phyloP scores from a whole-genome alignment of 129 eudicot genomes.

The Centella asiatica region DNA sequence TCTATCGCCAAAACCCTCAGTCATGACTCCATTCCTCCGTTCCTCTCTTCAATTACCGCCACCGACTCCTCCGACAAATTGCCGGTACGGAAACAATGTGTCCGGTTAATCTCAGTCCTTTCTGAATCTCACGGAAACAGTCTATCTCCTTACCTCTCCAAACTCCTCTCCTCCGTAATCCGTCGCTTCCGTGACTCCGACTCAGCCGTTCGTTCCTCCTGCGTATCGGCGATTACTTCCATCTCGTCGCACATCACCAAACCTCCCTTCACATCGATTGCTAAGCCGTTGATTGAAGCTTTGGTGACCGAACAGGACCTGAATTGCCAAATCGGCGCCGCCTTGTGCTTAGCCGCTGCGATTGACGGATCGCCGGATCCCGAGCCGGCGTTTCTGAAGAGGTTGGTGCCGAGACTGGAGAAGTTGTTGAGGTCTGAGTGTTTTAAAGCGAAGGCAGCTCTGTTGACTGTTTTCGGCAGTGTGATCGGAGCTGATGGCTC shows the following conservation, averaged over 20 bases:
- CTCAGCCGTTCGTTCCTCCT: slow-evolving; percentile 63
- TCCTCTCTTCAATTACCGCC: slow-evolving; percentile 58
- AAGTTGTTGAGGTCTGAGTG: slow-evolving; percentile 50
- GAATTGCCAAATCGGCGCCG: slow-evolving; percentile 64
- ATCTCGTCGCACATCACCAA: slow-evolving; percentile 42
- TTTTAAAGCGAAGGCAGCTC: slow-evolving; percentile 72
- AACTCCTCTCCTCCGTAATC: slow-evolving; percentile 49
- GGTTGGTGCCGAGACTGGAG: slow-evolving; percentile 55
- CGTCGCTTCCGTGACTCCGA: slow-evolving; percentile 79
- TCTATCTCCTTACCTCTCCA: slow-evolving; percentile 57
- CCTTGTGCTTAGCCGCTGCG: slow-evolving; percentile 67
- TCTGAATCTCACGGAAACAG: slow-evolving; percentile 50
- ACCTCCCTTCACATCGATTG: slow-evolving; percentile 46
- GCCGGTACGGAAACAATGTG: slow-evolving; percentile 59
- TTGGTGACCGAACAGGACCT: slow-evolving; percentile 71
- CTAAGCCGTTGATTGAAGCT: slow-evolving; percentile 59
- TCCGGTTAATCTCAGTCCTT: slow-evolving; percentile 51
- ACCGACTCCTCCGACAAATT: slow-evolving; percentile 71
- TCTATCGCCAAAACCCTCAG: slow-evolving; percentile 50
- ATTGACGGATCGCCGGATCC: slow-evolving; percentile 57
- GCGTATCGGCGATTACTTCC: slow-evolving; percentile 44
- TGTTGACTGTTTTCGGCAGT: slow-evolving; percentile 56
- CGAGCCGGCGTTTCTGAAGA: slow-evolving; percentile 39
- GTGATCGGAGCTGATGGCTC: slow-evolving; percentile 58
- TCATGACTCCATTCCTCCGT: slow-evolving; percentile 44